Base-by-base conservation (phyloP, 352 stramenopile genomes). In the Globisporangium heterothallicum region DNA sequence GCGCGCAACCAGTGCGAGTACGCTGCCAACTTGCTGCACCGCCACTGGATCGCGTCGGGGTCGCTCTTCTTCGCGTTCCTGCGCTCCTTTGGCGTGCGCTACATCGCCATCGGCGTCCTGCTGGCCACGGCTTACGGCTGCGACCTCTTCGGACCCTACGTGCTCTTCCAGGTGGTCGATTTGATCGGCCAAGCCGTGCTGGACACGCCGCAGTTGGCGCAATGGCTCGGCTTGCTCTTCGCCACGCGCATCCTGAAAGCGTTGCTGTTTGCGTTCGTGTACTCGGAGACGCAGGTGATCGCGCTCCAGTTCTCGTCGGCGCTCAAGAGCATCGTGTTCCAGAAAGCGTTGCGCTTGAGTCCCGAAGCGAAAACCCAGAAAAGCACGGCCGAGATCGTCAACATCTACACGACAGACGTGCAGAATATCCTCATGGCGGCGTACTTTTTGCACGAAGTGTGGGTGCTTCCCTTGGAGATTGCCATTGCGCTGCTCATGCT, bases 381-480 rank as follows among this genome's bases (percentile, higher is more conserved):
- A 51, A 70, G 72, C 30, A 69, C 64, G 16, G 66, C 69, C 38
- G 68, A 75, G 18, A 71, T 89, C 25, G 53, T 70, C 41, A 68
- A 73, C 56, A 62, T 85, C 22, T 89, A 87, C 63, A 72, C 69
- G 7, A 66, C 72, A 13, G 82, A 89, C 61, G 64, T 88, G 34
- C 57, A 68, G 25, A 73, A 74, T 40, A 66, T 92, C 24, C 58
- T 88, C 42, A 72, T 67, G n/a, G 79, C 70, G 5, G 68, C 59
- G 35, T 73, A 74, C 38, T 84, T 78, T 59, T 41, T 88, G 25
- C 90, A 96, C 54, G 71, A 93, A 47, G 62, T 86, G 35, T 92
- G 81, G 78, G 65, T 71, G 14, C 35, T 82, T 21, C 78, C 74
- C 4, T 27, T 86, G 10, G 61, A 76, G 61, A 65, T 90, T 56